phyloP scores from a whole-genome alignment of 2,329 filamentous ascomycete genomes.

The Neofusicoccum kwambonambiense region DNA sequence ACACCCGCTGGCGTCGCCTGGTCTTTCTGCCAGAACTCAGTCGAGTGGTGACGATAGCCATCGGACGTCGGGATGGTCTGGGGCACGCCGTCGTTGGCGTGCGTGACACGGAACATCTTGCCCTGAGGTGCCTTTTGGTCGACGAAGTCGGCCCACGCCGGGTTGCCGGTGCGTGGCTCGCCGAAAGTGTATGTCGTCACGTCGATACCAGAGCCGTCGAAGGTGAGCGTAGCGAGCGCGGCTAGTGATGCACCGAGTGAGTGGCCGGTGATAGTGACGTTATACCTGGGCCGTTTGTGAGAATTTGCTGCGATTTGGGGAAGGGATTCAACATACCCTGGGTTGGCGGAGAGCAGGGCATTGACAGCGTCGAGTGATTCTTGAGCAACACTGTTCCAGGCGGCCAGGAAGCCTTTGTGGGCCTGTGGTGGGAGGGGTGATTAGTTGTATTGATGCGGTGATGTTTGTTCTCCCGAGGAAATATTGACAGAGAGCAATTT shows the following conservation, averaged over 20 bases:
- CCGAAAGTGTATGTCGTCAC: conserved; percentile 11
- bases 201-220: background rate
- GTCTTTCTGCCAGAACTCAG: conserved; percentile 14
- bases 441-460: background rate
- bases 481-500: too few species aligned
- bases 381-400: conserved; percentile 7
- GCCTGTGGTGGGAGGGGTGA: background rate
- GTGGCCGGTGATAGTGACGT: conserved; percentile 7
- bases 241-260: conserved; percentile 11
- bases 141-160: conserved; percentile 4
- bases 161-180: conserved; percentile 16
- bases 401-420: conserved; percentile 11
- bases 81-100: conserved; percentile 18
- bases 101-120: conserved; percentile 16
- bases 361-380: background rate
- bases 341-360: background rate
- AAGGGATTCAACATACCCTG: background rate
- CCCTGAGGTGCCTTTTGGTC: background rate
- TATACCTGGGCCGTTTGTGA: background rate
- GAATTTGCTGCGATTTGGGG: too few species aligned
- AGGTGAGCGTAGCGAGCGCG: background rate
- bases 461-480: too few species aligned
- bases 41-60: conserved; percentile 14
- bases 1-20: background rate
- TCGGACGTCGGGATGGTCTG: conserved; percentile 4